Evolutionary conservation across 2,329 filamentous ascomycete species (phyloP).

Genomic region (Paraphaeosphaeria sporulosa): DNA sequence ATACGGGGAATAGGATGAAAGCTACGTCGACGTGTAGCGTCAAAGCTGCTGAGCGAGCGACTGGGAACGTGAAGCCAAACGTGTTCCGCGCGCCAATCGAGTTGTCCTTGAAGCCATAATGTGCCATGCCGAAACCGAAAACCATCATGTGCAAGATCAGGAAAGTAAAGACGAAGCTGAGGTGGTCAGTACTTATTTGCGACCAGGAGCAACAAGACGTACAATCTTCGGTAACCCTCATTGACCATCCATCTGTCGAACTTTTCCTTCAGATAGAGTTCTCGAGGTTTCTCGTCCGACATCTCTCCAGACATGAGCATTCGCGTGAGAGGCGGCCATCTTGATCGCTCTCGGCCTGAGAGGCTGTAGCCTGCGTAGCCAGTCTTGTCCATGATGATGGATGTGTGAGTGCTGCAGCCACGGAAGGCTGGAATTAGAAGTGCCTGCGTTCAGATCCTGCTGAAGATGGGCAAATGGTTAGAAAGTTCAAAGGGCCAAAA

Average conservation of each 20-base stretch:
- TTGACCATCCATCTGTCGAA: slow-evolving; percentile 91
- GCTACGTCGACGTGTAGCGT: slow-evolving; percentile 84
- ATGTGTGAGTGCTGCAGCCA: slow-evolving; percentile 17
- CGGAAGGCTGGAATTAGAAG: slow-evolving; percentile 30
- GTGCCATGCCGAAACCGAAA: slow-evolving; percentile 80
- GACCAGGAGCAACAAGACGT: slow-evolving; percentile 47
- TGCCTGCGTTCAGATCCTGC: slow-evolving; percentile 50
- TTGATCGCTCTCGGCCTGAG: slow-evolving; percentile 68
- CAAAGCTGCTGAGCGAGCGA: slow-evolving; percentile 77
- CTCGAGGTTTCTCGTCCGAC: slow-evolving; percentile 74
- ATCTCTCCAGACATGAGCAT: slow-evolving; percentile 86
- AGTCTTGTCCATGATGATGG: slow-evolving; percentile 33
- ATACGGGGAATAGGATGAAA: slow-evolving; percentile 81
- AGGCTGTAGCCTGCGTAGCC: slow-evolving; percentile 42
- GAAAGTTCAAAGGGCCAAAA: slow-evolving; percentile 39
- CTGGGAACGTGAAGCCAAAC: slow-evolving; percentile 79
- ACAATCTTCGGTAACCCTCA: slow-evolving; percentile 83
- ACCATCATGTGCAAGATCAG: slow-evolving; percentile 76
- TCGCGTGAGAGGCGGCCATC: slow-evolving; percentile 83
- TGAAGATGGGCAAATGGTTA: slow-evolving; percentile 43
- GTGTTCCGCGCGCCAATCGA: slow-evolving; percentile 69
- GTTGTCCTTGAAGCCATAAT: slow-evolving; percentile 79
- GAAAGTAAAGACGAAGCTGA: slow-evolving; percentile 78
- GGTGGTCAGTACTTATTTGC: slow-evolving; percentile 34
- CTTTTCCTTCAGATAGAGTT: slow-evolving; percentile 72